These are phyloP conservation scores for Cytospora chrysosperma DNA, from an alignment of 2,329 filamentous ascomycete species.

Conservation along the genomic window DNA sequence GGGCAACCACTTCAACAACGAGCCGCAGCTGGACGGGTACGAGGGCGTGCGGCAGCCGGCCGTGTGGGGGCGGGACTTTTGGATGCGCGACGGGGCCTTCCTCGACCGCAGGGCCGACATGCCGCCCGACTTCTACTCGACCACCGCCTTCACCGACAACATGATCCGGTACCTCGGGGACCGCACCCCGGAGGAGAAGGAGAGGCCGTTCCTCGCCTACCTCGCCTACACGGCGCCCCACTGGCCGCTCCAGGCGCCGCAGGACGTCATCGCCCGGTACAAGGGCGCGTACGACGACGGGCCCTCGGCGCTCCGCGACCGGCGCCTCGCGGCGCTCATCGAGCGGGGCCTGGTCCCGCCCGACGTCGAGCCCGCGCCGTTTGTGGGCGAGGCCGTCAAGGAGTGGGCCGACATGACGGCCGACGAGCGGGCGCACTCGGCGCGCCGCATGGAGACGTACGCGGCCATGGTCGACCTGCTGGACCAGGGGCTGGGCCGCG, in stretches of 20 bases:
- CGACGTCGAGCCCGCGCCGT: conserved; percentile 50
- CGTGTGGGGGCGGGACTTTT: conserved; percentile 39
- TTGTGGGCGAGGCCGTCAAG: conserved; percentile 47
- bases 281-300: conserved; percentile 60
- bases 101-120: conserved; percentile 41
- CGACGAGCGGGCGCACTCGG: conserved; percentile 47
- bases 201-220: conserved; percentile 57
- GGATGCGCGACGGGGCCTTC: conserved; percentile 39
- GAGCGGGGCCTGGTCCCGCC: conserved; percentile 54
- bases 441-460: conserved; percentile 58
- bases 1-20: conserved; percentile 53
- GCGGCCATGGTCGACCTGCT: conserved; percentile 64
- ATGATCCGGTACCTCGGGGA: conserved; percentile 51
- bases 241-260: conserved; percentile 60
- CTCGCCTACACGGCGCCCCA: conserved; percentile 62
- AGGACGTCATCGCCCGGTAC: conserved; percentile 55
- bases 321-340: conserved; percentile 53
- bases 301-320: conserved; percentile 53
- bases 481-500: conserved; percentile 58
- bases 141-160: conserved; percentile 50
- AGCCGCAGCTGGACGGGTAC: conserved; percentile 39
- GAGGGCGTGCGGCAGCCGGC: conserved; percentile 37
- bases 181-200: conserved; percentile 38
- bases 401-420: conserved; percentile 46
- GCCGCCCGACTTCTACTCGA: conserved; percentile 51